These are phyloP conservation scores for Fistulifera solaris DNA, from an alignment of 108 stramenopile genomes.

Conservation along the genomic window DNA sequence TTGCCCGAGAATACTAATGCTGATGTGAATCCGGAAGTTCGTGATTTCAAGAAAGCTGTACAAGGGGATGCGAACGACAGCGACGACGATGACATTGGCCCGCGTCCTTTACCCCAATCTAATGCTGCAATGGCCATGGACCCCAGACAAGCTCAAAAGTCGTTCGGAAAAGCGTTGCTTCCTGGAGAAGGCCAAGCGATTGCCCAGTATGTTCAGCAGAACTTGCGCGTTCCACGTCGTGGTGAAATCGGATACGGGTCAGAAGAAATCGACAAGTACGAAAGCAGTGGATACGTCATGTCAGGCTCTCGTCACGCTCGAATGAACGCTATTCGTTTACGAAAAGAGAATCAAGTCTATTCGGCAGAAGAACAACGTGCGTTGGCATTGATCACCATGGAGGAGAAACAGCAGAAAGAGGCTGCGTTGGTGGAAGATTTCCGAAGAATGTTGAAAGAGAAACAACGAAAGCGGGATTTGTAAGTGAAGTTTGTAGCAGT, in stretches of 20 bases:
- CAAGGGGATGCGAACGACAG: slow-evolving; percentile 37
- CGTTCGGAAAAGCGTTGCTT: slow-evolving; percentile 69
- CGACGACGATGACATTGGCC: slow-evolving; percentile 57
- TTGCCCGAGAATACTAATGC: slow-evolving; percentile 15
- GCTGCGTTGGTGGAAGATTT: slow-evolving; percentile 91
- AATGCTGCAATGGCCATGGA: slow-evolving; percentile 33
- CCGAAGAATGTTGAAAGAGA: slow-evolving; percentile 72
- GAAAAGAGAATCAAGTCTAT: slow-evolving; percentile 99
- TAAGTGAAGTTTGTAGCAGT: slow-evolving; percentile 19
- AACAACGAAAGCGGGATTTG: slow-evolving; percentile 28
- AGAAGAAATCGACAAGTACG: slow-evolving; percentile 89
- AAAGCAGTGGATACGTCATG: slow-evolving; percentile 95
- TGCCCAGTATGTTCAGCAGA: slow-evolving; percentile 94
- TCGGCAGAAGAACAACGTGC: slow-evolving; percentile 96
- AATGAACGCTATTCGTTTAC: slow-evolving; percentile 98
- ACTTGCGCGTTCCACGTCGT: slow-evolving; percentile 95
- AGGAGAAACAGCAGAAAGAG: slow-evolving; percentile 98
- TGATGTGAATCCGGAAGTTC: slow-evolving; percentile 34
- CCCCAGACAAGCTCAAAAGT: slow-evolving; percentile 25
- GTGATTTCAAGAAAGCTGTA: slow-evolving; percentile 65
- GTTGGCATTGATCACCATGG: slow-evolving; percentile 91
- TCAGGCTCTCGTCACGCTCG: slow-evolving; percentile 90
- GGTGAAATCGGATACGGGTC: slow-evolving; percentile 95
- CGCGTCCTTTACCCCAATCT: slow-evolving; percentile 42
- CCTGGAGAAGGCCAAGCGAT: slow-evolving; percentile 92